phyloP scores from a whole-genome alignment of 345 rosid species.

The Citrus reticulata region DNA sequence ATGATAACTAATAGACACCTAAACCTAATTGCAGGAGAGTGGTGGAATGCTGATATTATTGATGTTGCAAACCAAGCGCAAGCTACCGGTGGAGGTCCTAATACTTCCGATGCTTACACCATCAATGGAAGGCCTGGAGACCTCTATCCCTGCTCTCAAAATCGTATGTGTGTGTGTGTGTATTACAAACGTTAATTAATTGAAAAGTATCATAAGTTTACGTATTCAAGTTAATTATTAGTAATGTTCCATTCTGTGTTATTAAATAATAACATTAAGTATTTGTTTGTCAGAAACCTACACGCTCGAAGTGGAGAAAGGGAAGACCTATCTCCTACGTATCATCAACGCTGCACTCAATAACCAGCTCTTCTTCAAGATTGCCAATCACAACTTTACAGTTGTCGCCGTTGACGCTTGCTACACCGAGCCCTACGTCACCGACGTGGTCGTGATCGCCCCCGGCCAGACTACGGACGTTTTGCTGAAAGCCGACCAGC shows the following conservation, averaged over 20 bases:
- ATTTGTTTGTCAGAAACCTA: conserved; percentile 36
- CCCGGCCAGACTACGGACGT: conserved; percentile 82
- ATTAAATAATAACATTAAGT: background rate
- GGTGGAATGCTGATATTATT: conserved; percentile 80
- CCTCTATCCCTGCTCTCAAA: conserved; percentile 70
- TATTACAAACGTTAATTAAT: background rate
- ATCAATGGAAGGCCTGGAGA: conserved; percentile 91
- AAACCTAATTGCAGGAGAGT: conserved; percentile 42
- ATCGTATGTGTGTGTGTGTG: conserved; percentile 30
- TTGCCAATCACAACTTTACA: conserved; percentile 75
- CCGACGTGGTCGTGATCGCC: conserved; percentile 55
- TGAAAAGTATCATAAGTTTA: background rate
- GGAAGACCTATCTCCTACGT: conserved; percentile 72
- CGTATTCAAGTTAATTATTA: background rate
- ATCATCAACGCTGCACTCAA: conserved; percentile 92
- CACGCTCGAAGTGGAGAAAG: conserved; percentile 52
- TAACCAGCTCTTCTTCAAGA: conserved; percentile 70
- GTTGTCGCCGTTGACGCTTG: conserved; percentile 75
- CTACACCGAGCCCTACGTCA: conserved; percentile 59
- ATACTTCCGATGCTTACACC: conserved; percentile 71
- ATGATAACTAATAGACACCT: conserved; percentile 31
- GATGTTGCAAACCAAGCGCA: conserved; percentile 53
- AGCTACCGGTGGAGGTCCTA: conserved; percentile 57
- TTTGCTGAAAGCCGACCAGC: conserved; percentile 57
- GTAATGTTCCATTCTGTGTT: too few relatives aligned